These are phyloP conservation scores for Trypanosoma avium DNA, from an alignment of 208 protist genomes.

Conservation along the genomic window DNA sequence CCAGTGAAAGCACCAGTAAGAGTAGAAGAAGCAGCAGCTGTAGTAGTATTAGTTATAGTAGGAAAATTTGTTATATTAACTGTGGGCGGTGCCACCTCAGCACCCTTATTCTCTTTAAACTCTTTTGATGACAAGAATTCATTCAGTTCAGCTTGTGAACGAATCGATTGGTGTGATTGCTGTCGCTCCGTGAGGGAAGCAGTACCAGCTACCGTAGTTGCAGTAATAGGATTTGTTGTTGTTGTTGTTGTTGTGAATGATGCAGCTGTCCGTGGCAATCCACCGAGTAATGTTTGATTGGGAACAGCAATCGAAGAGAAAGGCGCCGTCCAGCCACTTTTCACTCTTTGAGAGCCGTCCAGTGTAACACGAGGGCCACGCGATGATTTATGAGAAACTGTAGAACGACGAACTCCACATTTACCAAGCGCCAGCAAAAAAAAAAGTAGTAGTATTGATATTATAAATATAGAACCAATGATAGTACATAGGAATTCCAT, in stretches of 20 bases:
- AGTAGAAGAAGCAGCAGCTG: not conserved
- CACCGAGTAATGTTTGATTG: not conserved
- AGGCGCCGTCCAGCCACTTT: not conserved
- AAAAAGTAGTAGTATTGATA: slow-evolving; percentile 20
- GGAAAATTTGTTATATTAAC: not conserved
- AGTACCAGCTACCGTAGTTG: too few species aligned
- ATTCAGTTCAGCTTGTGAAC: slow-evolving; percentile 36
- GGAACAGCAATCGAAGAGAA: slow-evolving; percentile 23
- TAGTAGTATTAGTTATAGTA: not conserved
- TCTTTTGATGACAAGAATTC: slow-evolving; percentile 36
- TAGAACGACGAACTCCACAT: too few species aligned
- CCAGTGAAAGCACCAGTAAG: slow-evolving; percentile 7
- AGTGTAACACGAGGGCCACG: not conserved
- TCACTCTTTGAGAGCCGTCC: not conserved
- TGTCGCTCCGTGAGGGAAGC: too few species aligned
- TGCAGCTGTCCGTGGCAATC: not conserved
- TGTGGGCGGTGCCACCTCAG: not conserved
- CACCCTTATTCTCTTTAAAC: not conserved
- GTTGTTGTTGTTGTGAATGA: not conserved
- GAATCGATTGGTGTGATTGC: slow-evolving; percentile 33
- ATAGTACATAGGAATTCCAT: slow-evolving; percentile 17
- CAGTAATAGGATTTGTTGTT: too few species aligned
- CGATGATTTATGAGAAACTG: too few species aligned
- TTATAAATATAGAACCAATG: slow-evolving; percentile 25
- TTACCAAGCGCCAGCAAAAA: too few species aligned